phyloP scores from a whole-genome alignment of 805 yeast species.

The Yarrowia hollandica region DNA sequence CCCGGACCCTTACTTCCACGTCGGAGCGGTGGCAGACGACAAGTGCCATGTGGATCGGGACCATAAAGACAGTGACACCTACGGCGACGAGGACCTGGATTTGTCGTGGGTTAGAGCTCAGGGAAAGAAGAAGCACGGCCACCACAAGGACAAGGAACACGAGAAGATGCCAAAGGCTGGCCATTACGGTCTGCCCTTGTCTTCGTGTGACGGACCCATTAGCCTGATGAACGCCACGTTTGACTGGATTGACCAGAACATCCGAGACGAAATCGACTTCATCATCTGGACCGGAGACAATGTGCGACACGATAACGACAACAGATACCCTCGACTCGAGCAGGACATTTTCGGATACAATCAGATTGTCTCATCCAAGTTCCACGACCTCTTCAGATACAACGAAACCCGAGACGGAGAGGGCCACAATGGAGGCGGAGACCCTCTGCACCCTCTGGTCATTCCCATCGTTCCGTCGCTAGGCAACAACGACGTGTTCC shows the following conservation, averaged over 20 bases:
- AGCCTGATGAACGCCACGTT: constrained; percentile 61
- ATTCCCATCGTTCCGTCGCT: constrained; percentile 63
- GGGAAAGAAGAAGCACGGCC: constrained; percentile 29
- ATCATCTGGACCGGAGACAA: constrained; percentile 92
- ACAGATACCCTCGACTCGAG: constrained; percentile 72
- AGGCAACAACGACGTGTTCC: constrained; percentile 88
- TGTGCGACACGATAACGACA: constrained; percentile 79
- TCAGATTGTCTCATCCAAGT: constrained; percentile 52
- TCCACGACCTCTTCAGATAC: constrained; percentile 47
- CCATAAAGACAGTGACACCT: constrained; percentile 2
- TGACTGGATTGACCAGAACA: constrained; percentile 61
- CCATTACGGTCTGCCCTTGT: constrained; percentile 68
- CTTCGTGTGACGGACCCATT: constrained; percentile 78
- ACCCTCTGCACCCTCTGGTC: constrained; percentile 30
- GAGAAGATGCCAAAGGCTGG: constrained; percentile 47
- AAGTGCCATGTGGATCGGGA: constrained; percentile 53
- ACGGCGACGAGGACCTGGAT: not conserved
- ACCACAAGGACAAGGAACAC: constrained; percentile 43
- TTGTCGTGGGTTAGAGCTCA: not conserved
- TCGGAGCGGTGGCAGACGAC: constrained; percentile 50
- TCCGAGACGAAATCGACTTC: constrained; percentile 77
- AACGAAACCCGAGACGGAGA: constrained; percentile 28
- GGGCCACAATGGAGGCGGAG: constrained; percentile 25
- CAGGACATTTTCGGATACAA: constrained; percentile 69
- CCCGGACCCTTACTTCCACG: constrained; percentile 68